These are phyloP conservation scores for Xerocomellus amylosporus DNA, from an alignment of 768 basidiomycete genomes.

Conservation along the genomic window DNA sequence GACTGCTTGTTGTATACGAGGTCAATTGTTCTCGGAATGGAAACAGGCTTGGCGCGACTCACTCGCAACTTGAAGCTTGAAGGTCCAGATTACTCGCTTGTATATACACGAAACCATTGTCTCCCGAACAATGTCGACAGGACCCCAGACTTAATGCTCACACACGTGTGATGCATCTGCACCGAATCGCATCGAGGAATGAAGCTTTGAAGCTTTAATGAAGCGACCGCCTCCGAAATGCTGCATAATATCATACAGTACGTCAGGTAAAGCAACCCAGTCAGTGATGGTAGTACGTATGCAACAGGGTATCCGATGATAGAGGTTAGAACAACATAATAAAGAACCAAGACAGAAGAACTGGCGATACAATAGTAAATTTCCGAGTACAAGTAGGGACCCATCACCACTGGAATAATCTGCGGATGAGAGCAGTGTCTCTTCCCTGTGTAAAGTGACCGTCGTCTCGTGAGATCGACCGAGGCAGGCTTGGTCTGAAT, in stretches of 20 bases:
- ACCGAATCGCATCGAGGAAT: background rate
- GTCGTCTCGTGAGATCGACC: slow-evolving; percentile 33
- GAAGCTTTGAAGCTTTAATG: background rate
- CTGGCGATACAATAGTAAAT: slow-evolving; percentile 29
- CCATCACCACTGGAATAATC: slow-evolving; percentile 45
- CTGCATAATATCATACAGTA: slow-evolving; percentile 26
- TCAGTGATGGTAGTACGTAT: slow-evolving; percentile 36
- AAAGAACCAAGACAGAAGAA: slow-evolving; percentile 26
- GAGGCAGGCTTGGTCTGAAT: slow-evolving; percentile 31
- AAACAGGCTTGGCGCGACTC: background rate
- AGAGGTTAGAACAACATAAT: slow-evolving; percentile 27
- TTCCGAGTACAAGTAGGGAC: slow-evolving; percentile 19
- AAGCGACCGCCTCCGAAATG: background rate
- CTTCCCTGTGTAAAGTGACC: slow-evolving; percentile 31
- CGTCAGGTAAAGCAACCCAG: slow-evolving; percentile 25
- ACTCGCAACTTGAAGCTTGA: no score
- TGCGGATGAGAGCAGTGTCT: slow-evolving; percentile 49
- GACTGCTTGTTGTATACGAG: slow-evolving; percentile 10
- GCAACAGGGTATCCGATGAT: slow-evolving; percentile 36
- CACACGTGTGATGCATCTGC: background rate
- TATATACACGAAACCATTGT: slow-evolving; percentile 2
- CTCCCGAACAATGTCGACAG: slow-evolving; percentile 7
- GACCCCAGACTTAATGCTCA: no score
- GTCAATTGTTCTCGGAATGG: slow-evolving; percentile 19
- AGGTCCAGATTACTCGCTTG: background rate